A percentile compares a stretch with the other conserved stretches of the same genome.
These are phyloP conservation scores for Penicillium flavigenum DNA, from an alignment of 495 filamentous ascomycete genomes.

Conservation along the genomic window DNA sequence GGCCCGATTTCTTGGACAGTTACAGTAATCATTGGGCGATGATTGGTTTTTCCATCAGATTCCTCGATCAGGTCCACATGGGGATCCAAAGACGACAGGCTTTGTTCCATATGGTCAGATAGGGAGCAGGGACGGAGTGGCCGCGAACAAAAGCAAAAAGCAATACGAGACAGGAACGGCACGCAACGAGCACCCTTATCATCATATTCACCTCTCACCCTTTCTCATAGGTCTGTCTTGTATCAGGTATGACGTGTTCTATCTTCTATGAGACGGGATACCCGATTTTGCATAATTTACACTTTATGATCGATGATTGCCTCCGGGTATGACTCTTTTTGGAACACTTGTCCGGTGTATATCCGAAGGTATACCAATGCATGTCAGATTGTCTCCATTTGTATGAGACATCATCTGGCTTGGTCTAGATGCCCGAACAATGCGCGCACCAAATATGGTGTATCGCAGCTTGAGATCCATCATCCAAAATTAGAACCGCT, in stretches of 20 bases:
- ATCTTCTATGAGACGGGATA: conserved; percentile 3
- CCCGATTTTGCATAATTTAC: conserved; percentile 9
- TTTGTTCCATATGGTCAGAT: too few relatives aligned
- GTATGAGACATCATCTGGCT: too few relatives aligned
- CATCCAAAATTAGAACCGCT: conserved; percentile 8
- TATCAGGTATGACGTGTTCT: conserved; percentile 19
- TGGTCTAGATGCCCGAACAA: too few relatives aligned
- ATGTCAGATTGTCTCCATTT: too few relatives aligned
- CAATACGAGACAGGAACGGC: conserved; percentile 5
- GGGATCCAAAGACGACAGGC: too few relatives aligned
- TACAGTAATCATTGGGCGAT: too few relatives aligned
- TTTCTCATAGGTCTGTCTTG: conserved; percentile 11
- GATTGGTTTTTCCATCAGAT: too few relatives aligned
- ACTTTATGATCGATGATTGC: conserved; percentile 17
- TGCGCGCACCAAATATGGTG: too few relatives aligned
- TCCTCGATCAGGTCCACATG: too few relatives aligned
- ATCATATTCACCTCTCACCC: conserved; percentile 6
- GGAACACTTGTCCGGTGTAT: too few relatives aligned
- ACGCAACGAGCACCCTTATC: conserved; percentile 8
- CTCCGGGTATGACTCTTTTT: background rate
- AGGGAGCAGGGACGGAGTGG: conserved; percentile 1
- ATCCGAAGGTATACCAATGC: too few relatives aligned
- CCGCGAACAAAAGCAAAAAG: conserved; percentile 1
- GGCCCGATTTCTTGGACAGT: too few relatives aligned
- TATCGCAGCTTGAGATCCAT: background rate